Percentiles rank a stretch among this genome's conserved stretches.
These are phyloP conservation scores for Sclerotinia nivalis DNA, from an alignment of 2,329 filamentous ascomycete species.

Conservation along the genomic window DNA sequence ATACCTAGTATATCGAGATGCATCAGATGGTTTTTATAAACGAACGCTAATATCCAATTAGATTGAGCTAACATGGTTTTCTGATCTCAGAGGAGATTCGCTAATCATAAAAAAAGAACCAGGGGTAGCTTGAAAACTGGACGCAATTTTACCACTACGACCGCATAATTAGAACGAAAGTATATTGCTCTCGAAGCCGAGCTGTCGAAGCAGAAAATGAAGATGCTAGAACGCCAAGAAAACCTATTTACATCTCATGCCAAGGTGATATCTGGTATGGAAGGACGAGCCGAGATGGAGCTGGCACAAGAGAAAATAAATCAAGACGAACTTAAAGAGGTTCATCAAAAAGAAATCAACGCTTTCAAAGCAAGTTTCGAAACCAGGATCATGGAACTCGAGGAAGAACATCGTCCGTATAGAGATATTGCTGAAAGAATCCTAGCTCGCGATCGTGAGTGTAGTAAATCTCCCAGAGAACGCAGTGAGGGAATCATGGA, in stretches of 20 bases:
- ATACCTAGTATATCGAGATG: too few relatives aligned
- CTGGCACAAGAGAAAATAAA: background rate
- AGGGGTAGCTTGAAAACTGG: too few relatives aligned
- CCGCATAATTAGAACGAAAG: background rate
- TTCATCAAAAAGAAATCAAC: background rate
- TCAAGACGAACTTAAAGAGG: background rate
- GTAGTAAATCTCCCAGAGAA: background rate
- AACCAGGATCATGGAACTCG: background rate
- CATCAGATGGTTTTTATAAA: too few relatives aligned
- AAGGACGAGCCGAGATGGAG: background rate
- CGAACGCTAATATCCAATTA: too few relatives aligned
- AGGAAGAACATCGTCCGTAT: background rate
- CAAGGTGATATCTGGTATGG: background rate
- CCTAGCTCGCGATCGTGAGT: background rate
- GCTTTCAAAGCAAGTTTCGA: background rate
- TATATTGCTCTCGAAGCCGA: too few relatives aligned
- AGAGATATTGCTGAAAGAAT: background rate
- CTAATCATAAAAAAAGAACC: too few relatives aligned
- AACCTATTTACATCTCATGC: background rate
- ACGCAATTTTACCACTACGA: too few relatives aligned
- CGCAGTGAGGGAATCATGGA: background rate
- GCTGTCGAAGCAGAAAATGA: background rate
- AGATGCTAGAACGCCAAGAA: background rate
- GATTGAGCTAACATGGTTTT: too few relatives aligned
- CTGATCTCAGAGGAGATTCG: too few relatives aligned